Base-by-base conservation (phyloP, 176 grass and related monocot genomes). In the Saccharum officinarum region DNA sequence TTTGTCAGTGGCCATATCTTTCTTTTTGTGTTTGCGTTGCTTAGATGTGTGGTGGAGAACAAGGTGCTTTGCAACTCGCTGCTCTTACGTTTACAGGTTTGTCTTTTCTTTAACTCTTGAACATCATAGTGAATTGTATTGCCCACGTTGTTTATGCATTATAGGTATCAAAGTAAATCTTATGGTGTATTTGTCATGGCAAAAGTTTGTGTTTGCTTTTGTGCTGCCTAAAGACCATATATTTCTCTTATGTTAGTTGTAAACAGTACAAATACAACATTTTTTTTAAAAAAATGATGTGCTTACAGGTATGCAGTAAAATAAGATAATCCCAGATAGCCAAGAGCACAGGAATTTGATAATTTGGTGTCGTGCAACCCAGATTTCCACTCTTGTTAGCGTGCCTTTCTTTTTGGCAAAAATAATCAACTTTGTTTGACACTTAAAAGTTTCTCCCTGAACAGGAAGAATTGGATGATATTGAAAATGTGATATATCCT, bases 31-130 rank as follows among this genome's bases (percentile, higher is more conserved):
- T 66, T 61, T 76, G 8, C 36, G 40, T 71, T 74, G 25, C 87
- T 71, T 91, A 99, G 97, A 85, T 99, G 93, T 62, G 93, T 96
- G 65, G 97, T 99, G 88, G 97, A 99, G 79, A 99, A 99, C 86
- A 99, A 96, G 75, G 97, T 99, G 80, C 97, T 99, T 80, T 99
- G 93, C 82, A 96, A 92, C 64, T 99, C 92, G 15, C 84, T 99
- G 73, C 60, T 99, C 77, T 59, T 96, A 73, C 68, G 67, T 26
- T 88, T 99, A 91, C 90, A 92, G 92, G 93, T 99, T 46, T 80
- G 73, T 91, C 30, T 80, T 70, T 79, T 76, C 54, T 67, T 49
- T 8, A 68, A 40, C 39, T 34, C 4, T 79, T 79, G 40, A 26
- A 74, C 73, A 47, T 18, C 20, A 80, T 42, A 33, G 44, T 70